Percentiles rank a stretch among this genome's conserved stretches.
phyloP scores from a whole-genome alignment of 1,139 yeast genomes.

The Lodderomyces theae region DNA sequence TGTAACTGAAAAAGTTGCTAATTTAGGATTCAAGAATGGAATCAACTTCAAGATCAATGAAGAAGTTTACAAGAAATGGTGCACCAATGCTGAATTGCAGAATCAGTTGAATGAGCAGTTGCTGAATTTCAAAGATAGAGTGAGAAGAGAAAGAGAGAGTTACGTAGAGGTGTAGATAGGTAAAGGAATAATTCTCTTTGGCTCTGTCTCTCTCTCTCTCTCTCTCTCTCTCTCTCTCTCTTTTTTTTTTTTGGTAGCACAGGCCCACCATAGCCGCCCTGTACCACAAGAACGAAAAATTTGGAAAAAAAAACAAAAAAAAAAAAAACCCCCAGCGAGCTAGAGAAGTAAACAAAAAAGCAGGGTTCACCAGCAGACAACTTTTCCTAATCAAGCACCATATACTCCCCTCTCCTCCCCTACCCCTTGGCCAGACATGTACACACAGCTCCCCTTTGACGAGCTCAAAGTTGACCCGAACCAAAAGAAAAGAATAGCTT shows the following conservation, averaged over 20 bases:
- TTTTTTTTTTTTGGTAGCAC: neutral
- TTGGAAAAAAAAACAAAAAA: neutral
- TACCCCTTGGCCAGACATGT: too few species aligned
- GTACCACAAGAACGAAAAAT: too few species aligned
- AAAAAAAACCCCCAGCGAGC: neutral
- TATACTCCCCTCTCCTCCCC: too few species aligned
- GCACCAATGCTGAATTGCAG: conserved; percentile 45
- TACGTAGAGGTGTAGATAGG: conserved; percentile 3
- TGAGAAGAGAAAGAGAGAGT: conserved; percentile 18
- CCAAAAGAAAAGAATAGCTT: conserved; percentile 45
- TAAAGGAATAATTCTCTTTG: too few species aligned
- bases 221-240: too few species aligned
- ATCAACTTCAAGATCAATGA: conserved; percentile 50
- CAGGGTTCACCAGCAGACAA: neutral
- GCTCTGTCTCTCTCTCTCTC: too few species aligned
- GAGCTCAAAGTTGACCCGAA: conserved; percentile 42
- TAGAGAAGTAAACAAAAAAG: neutral
- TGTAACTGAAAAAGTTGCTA: conserved; percentile 24
- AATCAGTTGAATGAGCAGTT: conserved; percentile 48
- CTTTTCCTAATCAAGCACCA: too few species aligned
- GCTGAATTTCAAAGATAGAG: conserved; percentile 24
- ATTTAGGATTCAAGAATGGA: conserved; percentile 41
- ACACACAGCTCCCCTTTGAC: conserved; percentile 46
- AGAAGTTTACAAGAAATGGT: conserved; percentile 38
- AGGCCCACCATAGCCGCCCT: too few species aligned